A percentile compares a stretch with the other conserved stretches of the same genome.
Evolutionary conservation across 2,329 filamentous ascomycete species (phyloP).

Genomic region (Pseudodiploospora longispora): DNA sequence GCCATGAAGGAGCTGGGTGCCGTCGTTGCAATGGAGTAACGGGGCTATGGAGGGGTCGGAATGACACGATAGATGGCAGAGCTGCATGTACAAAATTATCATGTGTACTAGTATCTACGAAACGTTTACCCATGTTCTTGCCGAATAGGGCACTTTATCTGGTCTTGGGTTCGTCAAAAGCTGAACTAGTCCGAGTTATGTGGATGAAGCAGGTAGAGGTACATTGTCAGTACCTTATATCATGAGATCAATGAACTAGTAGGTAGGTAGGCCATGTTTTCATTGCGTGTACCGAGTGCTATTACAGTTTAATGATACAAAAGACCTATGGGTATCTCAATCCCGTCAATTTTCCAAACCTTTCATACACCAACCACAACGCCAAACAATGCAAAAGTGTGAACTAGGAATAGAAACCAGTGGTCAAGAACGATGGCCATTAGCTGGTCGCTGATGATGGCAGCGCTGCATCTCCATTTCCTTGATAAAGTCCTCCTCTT

Average conservation of each 20-base stretch:
- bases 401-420: background rate
- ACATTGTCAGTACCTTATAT: no score
- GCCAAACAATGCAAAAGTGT: conserved; percentile 17
- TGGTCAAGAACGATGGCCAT: conserved; percentile 20
- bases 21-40: conserved; percentile 84
- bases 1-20: conserved; percentile 89
- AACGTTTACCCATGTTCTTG: conserved; percentile 9
- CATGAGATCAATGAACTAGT: no score
- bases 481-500: conserved; percentile 43
- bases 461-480: conserved; percentile 35
- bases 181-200: no score
- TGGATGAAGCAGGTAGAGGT: no score
- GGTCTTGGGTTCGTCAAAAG: no score
- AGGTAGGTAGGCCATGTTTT: no score
- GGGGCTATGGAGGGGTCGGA: conserved; percentile 8
- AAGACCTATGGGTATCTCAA: conserved; percentile 22
- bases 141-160: no score
- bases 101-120: conserved; percentile 30
- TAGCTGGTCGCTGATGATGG: conserved; percentile 26
- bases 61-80: conserved; percentile 24
- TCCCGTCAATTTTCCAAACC: conserved; percentile 1
- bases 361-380: conserved; percentile 13
- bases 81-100: conserved; percentile 30
- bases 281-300: no score
- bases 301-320: background rate